Evolutionary conservation across 2,329 filamentous ascomycete species (phyloP), one percentile per base, ranked within the genome.

Genomic region (Cercospora sp.): DNA sequence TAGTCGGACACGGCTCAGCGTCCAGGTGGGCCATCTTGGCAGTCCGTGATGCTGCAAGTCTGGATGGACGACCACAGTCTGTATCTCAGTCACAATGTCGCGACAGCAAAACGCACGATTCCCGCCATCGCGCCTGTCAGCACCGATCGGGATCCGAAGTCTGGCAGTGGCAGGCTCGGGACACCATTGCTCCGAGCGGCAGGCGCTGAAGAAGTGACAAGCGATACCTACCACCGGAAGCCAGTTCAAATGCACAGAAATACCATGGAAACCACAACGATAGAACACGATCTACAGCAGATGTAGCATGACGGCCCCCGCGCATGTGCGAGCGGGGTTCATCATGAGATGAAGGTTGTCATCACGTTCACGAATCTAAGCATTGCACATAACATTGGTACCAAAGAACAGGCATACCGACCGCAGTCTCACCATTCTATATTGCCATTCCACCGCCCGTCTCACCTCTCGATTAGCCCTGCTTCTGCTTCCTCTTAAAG

Each of bases 401-500:
- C 48, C 23, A 53, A 7, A 53, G 12, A 8, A 53, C 6, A 28
- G 20, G 48, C 13, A 13, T 13, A 16, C 7, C 48, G 23, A 53
- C 48, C 23, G 23, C 48, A 28, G 48, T 53, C 48, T 26, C 2
- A 16, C 23, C 48, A 53, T 48, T 18, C n/a, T 13, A 48, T 8
- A n/a, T 28, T 23, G 23, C 13, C 23, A 7, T 53, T 28, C 12
- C 48, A 13, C 23, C 48, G 5, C 48, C 23, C 10, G 23, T 53
- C 23, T 16, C 48, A 53, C 13, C 23, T 28, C 48, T n/a, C 48
- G 12, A 53, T 62, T 26, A 64, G 16, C 62, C 51, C 62, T 45
- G 51, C 68, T 72, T 72, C 60, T 65, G 63, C 68, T 74, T 79
- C 69, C 72, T 78, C 59, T 69, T 75, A 74, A 83, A 83, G 67